These are phyloP conservation scores for Myrica gale DNA, from an alignment of 306 rosid genomes.

Conservation along the genomic window DNA sequence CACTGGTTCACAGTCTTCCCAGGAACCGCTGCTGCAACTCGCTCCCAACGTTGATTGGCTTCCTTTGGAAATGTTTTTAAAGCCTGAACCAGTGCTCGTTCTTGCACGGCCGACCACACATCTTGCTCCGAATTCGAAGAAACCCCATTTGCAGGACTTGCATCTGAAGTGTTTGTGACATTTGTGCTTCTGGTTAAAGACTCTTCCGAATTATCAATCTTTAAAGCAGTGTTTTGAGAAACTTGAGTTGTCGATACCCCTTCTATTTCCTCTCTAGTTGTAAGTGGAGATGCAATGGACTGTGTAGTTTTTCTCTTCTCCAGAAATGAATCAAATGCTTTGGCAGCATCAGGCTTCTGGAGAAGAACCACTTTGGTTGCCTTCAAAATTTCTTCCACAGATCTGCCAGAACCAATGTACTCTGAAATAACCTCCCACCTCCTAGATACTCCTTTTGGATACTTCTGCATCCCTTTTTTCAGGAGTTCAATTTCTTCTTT, in stretches of 20 bases:
- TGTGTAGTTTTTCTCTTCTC: constrained; percentile 90
- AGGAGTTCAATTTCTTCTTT: constrained; percentile 89
- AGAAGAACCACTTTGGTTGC: constrained; percentile 94
- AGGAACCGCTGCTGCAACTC: constrained; percentile 89
- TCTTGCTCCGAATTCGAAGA: constrained; percentile 67
- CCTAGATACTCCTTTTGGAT: constrained; percentile 90
- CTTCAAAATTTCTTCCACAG: constrained; percentile 94
- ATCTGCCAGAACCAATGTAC: constrained; percentile 85
- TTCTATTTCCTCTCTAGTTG: constrained; percentile 76
- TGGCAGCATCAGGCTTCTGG: constrained; percentile 90
- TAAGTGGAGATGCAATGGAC: constrained; percentile 83
- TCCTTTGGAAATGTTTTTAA: constrained; percentile 93
- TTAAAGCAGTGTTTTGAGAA: constrained; percentile 36
- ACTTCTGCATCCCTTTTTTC: constrained; percentile 83
- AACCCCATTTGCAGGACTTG: constrained; percentile 46
- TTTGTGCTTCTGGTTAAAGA: constrained; percentile 38
- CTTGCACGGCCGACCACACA: constrained; percentile 86
- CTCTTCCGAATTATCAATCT: constrained; percentile 33
- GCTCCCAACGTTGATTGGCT: constrained; percentile 83
- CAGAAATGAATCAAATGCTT: constrained; percentile 89
- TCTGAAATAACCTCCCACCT: constrained; percentile 99
- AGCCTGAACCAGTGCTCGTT: constrained; percentile 92
- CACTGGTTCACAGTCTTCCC: constrained; percentile 88
- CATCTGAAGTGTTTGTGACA: constrained; percentile 30
- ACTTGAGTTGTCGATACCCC: constrained; percentile 40